Percentiles rank a stretch among this genome's conserved stretches.
Conservation (phyloP, 31 red algal genomes). For the Endocladia muricata region DNA sequence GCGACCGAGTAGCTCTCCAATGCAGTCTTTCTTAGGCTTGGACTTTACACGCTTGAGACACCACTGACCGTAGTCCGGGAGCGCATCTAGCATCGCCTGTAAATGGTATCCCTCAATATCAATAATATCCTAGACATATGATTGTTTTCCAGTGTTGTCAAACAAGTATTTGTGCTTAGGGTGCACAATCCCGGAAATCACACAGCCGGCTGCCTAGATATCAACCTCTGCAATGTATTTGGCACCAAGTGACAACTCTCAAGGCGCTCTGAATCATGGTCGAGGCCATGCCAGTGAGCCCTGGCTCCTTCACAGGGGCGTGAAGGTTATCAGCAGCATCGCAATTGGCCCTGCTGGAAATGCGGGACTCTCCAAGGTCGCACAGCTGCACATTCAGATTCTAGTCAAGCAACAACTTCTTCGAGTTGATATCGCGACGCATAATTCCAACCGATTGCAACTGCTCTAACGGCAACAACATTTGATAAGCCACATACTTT, state of each 20-base stretch:
- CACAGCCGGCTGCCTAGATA: constrained; percentile 93
- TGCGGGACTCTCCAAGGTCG: constrained; percentile 88
- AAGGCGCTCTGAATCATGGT: constrained; percentile 91
- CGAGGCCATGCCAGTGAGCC: constrained; percentile 58
- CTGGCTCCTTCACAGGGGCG: constrained; percentile 20
- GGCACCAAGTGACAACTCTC: constrained; percentile 64
- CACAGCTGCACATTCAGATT: constrained; percentile 51
- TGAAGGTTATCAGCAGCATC: constrained; percentile 48
- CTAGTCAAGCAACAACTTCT: constrained; percentile 70
- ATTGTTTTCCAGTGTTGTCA: constrained; percentile 53
- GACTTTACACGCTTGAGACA: constrained; percentile 13
- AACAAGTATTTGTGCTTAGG: constrained; percentile 72
- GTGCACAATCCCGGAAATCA: constrained; percentile 76
- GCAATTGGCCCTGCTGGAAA: constrained; percentile 54
- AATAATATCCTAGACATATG: constrained; percentile 81
- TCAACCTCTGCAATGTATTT: constrained; percentile 92
- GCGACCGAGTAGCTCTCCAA: constrained; percentile 18
- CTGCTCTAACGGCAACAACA: constrained; percentile 74
- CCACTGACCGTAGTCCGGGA: constrained; percentile 26
- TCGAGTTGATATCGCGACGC: constrained; percentile 90
- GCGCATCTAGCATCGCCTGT: constrained; percentile 9
- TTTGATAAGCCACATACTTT: constrained; percentile 69
- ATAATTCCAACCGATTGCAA: constrained; percentile 76
- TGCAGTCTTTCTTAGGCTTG: constrained; percentile 9
- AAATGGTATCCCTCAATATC: constrained; percentile 69